Percentiles rank a stretch among this genome's conserved stretches.
phyloP scores from a whole-genome alignment of 768 basidiomycete species.

The Tylopilus sp. region DNA sequence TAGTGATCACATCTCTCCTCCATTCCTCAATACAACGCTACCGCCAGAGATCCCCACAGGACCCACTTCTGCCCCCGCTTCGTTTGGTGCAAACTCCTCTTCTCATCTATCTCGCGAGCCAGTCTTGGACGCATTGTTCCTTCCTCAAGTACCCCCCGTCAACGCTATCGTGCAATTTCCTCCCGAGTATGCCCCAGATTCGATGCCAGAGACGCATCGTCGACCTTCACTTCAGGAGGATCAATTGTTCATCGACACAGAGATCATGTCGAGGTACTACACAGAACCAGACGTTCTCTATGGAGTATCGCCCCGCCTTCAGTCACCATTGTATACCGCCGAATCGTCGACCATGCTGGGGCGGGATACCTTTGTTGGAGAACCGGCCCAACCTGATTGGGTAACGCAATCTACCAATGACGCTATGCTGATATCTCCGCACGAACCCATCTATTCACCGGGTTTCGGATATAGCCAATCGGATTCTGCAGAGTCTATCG shows the following conservation, averaged over 20 bases:
- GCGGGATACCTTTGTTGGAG: slow-evolving; percentile 14
- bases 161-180: slow-evolving; percentile 19
- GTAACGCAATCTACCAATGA: slow-evolving; percentile 6
- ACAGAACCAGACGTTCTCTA: slow-evolving; percentile 16
- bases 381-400: slow-evolving; percentile 15
- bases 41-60: not conserved
- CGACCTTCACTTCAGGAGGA: slow-evolving; percentile 23
- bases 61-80: slow-evolving; percentile 18
- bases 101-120: slow-evolving; percentile 12
- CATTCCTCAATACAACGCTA: slow-evolving; percentile 31
- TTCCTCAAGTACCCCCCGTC: slow-evolving; percentile 18
- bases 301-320: slow-evolving; percentile 8
- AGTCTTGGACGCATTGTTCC: slow-evolving; percentile 17
- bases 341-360: slow-evolving; percentile 10
- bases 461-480: slow-evolving; percentile 21
- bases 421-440: slow-evolving; percentile 15
- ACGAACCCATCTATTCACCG: slow-evolving; percentile 13
- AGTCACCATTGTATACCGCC: slow-evolving; percentile 18
- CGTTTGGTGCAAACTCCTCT: slow-evolving; percentile 7
- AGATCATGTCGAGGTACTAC: slow-evolving; percentile 23
- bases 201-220: slow-evolving; percentile 10
- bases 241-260: slow-evolving; percentile 21
- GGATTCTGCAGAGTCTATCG: slow-evolving; percentile 16
- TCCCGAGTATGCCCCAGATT: slow-evolving; percentile 10
- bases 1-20: slow-evolving; percentile 22